Evolutionary conservation across 495 filamentous ascomycete genomes (phyloP).

Genomic region (Hypoxylon cercidicola): DNA sequence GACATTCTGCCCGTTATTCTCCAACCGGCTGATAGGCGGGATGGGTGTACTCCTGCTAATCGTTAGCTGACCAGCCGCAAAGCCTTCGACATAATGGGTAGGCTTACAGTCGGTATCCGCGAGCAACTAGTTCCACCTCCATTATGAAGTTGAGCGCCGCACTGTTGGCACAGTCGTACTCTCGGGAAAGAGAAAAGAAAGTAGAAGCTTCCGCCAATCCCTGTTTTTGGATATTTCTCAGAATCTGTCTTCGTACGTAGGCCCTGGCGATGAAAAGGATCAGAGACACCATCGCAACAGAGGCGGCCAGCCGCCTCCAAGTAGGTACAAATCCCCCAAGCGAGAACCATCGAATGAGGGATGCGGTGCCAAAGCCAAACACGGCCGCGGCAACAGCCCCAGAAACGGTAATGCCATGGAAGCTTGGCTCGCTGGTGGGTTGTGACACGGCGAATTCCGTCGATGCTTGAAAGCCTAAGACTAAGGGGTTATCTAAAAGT

Average conservation of each 20-base stretch:
- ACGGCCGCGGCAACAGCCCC: constrained; percentile 60
- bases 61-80: constrained; percentile 50
- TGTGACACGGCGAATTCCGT: constrained; percentile 38
- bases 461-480: constrained; percentile 38
- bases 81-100: constrained; percentile 3
- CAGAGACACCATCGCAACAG: constrained; percentile 65
- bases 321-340: constrained; percentile 58
- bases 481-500: constrained; percentile 64
- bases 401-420: constrained; percentile 47
- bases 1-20: constrained; percentile 79
- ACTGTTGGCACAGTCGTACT: constrained; percentile 82
- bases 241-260: constrained; percentile 82
- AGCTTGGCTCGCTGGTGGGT: constrained; percentile 30
- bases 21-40: constrained; percentile 83
- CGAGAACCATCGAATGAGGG: constrained; percentile 75
- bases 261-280: constrained; percentile 70
- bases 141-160: constrained; percentile 88
- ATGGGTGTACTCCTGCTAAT: constrained; percentile 78
- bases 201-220: constrained; percentile 76
- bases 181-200: constrained; percentile 80
- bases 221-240: constrained; percentile 82
- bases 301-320: constrained; percentile 66
- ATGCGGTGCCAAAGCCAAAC: constrained; percentile 76
- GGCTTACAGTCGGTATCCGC: constrained; percentile 91
- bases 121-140: constrained; percentile 94